Conservation (phyloP, 345 rosid species). For the Eucalyptus globulus region DNA sequence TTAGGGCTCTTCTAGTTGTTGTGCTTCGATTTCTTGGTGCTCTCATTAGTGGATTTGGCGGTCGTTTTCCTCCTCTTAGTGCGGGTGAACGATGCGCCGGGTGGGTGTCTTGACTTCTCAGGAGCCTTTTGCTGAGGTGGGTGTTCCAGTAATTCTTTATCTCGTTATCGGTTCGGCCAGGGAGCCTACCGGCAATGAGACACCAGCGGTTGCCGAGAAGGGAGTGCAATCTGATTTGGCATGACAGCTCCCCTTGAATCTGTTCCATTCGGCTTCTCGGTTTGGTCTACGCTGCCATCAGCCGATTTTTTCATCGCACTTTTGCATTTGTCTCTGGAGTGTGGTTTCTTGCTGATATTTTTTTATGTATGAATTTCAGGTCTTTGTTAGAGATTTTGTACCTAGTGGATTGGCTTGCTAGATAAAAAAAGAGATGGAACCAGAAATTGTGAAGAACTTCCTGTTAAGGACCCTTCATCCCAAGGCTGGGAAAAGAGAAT, state of each 20-base stretch:
- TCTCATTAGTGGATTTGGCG: neutral
- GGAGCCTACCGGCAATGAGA: conserved; percentile 45
- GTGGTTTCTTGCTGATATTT: neutral
- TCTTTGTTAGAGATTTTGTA: conserved; percentile 41
- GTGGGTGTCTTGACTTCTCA: conserved; percentile 4
- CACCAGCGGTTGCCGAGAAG: conserved; percentile 49
- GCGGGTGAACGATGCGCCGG: neutral
- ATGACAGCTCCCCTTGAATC: too few relatives aligned
- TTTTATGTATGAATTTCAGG: conserved; percentile 2
- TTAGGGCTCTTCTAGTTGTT: neutral
- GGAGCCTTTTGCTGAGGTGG: conserved; percentile 22
- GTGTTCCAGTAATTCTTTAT: conserved; percentile 49
- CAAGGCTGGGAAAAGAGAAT: conserved; percentile 45
- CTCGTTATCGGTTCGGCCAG: conserved; percentile 59
- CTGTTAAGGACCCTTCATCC: conserved; percentile 31
- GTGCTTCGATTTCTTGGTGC: neutral
- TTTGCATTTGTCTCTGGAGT: neutral
- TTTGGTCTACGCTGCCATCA: neutral
- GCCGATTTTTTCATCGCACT: neutral
- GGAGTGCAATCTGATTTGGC: conserved; percentile 18
- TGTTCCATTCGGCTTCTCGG: neutral
- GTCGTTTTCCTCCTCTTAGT: neutral
- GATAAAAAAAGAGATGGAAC: conserved; percentile 18
- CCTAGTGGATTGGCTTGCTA: conserved; percentile 33
- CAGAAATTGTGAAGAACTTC: conserved; percentile 31